These are phyloP conservation scores for Cryptosporidium canis DNA, from an alignment of 169 alveolate genomes.

Conservation along the genomic window DNA sequence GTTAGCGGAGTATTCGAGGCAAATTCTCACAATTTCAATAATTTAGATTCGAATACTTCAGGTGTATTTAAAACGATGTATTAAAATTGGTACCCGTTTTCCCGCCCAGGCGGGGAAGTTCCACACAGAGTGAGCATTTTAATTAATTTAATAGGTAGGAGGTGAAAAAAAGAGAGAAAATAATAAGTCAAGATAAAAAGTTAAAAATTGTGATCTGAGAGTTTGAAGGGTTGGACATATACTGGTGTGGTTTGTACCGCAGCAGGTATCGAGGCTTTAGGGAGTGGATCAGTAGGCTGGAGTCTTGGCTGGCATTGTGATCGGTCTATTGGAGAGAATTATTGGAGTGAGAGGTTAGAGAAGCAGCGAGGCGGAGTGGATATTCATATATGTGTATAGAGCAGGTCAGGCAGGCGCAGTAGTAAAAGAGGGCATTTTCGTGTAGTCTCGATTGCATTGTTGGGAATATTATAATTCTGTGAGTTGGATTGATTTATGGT, in stretches of 20 bases:
- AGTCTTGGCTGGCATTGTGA: background rate
- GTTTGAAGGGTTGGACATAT: background rate
- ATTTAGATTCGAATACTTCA: background rate
- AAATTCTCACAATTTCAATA: background rate
- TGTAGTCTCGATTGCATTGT: too few species aligned
- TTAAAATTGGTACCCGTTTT: constrained; percentile 6
- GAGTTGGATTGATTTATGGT: too few species aligned
- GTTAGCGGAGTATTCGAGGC: constrained; percentile 37
- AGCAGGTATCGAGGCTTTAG: background rate
- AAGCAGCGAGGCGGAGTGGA: background rate
- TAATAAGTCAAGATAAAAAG: background rate
- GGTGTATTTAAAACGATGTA: background rate
- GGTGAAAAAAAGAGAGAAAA: background rate
- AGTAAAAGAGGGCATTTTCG: too few species aligned
- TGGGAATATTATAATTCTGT: too few species aligned
- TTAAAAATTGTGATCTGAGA: background rate
- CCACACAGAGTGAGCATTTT: constrained; percentile 23
- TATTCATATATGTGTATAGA: too few species aligned
- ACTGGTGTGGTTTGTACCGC: background rate
- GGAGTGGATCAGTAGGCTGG: background rate
- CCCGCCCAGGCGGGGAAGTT: constrained; percentile 37
- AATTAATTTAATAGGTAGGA: background rate
- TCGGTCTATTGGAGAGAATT: background rate
- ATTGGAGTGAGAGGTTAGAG: background rate
- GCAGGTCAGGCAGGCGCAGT: too few species aligned